These are phyloP conservation scores for Amylostereum chailletii DNA, from an alignment of 1,284 basidiomycete genomes.

Conservation along the genomic window DNA sequence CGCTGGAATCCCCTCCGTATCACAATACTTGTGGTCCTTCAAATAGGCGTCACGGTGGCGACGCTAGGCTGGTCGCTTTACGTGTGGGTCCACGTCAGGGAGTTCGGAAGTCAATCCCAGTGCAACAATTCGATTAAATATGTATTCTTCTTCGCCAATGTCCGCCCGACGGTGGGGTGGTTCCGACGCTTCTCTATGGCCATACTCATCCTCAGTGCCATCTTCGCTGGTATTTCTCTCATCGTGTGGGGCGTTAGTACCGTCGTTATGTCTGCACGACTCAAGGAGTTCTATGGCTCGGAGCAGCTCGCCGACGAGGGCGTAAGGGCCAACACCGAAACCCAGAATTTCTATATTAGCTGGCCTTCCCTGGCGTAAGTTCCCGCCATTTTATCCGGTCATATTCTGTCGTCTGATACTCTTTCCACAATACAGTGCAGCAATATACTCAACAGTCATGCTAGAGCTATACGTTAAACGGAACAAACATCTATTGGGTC, in stretches of 20 bases:
- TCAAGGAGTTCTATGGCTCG: not conserved
- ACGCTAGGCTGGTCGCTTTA: conserved; percentile 8
- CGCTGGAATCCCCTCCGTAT: conserved; percentile 3
- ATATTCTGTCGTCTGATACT: not conserved
- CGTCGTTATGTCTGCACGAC: not conserved
- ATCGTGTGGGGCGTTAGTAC: not conserved
- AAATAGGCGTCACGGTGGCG: not conserved
- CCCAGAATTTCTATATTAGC: not conserved
- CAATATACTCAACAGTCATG: conserved; percentile 6
- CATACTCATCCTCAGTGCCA: not conserved
- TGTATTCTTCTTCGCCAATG: conserved; percentile 5
- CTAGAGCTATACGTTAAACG: conserved; percentile 3
- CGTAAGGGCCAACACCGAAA: not conserved
- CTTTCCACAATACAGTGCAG: not conserved
- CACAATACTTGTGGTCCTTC: not conserved
- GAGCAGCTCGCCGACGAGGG: not conserved
- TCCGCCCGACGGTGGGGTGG: conserved; percentile 9
- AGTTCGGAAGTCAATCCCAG: not conserved
- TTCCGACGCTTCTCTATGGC: conserved; percentile 6
- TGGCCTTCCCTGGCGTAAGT: conserved; percentile 6
- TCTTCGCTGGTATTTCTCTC: not conserved
- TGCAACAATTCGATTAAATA: conserved; percentile 9
- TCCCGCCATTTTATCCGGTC: not conserved
- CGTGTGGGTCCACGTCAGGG: conserved; percentile 1
- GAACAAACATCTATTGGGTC: too few species aligned